Evolutionary conservation across 495 filamentous ascomycete genomes (phyloP), one percentile per base, ranked within the genome.

Genomic region (Penicillium roqueforti): DNA sequence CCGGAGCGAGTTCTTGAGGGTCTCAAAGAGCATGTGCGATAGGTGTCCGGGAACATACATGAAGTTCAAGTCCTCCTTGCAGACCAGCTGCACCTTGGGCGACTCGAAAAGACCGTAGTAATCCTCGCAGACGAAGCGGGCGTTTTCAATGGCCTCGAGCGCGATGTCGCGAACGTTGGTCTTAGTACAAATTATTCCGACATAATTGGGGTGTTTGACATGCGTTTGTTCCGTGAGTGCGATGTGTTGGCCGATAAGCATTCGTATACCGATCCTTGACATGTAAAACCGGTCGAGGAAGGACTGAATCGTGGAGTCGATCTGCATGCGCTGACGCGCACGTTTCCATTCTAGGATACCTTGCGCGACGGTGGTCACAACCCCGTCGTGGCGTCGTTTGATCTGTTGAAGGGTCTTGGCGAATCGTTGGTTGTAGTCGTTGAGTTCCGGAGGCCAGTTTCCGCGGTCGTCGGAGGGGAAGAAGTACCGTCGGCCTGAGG

Each of bases 211-310:
- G 68, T 97, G 92, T 39, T 84, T 83, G 57, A 87, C 82, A 57
- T 92, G 85, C 51, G 85, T 87, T 76, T 95, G 91, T 63, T 97
- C 92, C 18, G 92, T 96, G 48, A 98, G 78, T 54, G 93, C 95
- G 53, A 98, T 93, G 71, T 98, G 93, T 69, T 98, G 93, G 28
- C 93, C 93, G 50, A 98, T 96, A 13, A 98, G 82, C 93, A 98
- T 98, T 56, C 93, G 89, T 50, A 98, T 98, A 57, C 93, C 93
- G 57, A 98, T 98, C n/a, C 93, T 91, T 31, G 91, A 96, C 93
- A 98, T 98, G 76, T 98, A 98, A 68, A 98, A 98, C 46, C 93
- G 88, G 73, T 98, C 93, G 51, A 98, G 84, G 74, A 98, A 98
- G 46, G 87, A 83, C 67, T 98, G 93, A 46, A 98, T 96, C 49